phyloP scores from a whole-genome alignment of 345 rosid species.

The Hypericum androsaemum region DNA sequence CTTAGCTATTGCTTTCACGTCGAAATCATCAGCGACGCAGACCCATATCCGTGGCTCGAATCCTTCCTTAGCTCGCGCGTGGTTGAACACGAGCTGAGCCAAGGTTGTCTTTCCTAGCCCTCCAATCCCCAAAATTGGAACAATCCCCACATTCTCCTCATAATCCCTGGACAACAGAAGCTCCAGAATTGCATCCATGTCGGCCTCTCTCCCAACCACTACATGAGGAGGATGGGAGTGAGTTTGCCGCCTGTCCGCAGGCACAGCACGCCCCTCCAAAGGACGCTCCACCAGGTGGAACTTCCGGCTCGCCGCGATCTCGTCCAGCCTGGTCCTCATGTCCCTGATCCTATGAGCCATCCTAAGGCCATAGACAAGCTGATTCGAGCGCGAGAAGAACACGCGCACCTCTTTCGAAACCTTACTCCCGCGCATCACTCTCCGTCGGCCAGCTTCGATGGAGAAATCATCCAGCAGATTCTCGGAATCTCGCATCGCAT shows the following conservation, averaged over 20 bases:
- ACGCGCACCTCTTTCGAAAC: neutral
- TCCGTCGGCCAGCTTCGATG: neutral
- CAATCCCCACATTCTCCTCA: neutral
- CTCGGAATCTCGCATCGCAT: neutral
- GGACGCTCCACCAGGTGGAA: neutral
- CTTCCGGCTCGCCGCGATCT: neutral
- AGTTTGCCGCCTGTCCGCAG: neutral
- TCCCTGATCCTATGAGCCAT: neutral
- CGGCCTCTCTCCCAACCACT: slow-evolving; percentile 1
- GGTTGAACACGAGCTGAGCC: neutral
- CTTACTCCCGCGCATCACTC: neutral
- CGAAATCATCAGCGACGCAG: slow-evolving; percentile 7
- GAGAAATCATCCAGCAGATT: slow-evolving; percentile 1
- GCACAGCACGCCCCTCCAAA: neutral
- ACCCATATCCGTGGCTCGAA: neutral
- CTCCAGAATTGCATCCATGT: neutral
- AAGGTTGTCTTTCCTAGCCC: neutral
- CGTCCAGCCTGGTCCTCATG: neutral
- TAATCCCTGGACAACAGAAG: neutral
- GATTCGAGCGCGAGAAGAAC: neutral
- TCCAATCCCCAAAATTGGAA: neutral
- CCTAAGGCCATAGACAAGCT: neutral
- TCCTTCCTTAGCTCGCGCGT: neutral
- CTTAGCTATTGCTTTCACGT: slow-evolving; percentile 8
- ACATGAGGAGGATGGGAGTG: neutral